Evolutionary conservation across 176 grass and related monocot species (phyloP).

Genomic region (Cenchrus purpureus): DNA sequence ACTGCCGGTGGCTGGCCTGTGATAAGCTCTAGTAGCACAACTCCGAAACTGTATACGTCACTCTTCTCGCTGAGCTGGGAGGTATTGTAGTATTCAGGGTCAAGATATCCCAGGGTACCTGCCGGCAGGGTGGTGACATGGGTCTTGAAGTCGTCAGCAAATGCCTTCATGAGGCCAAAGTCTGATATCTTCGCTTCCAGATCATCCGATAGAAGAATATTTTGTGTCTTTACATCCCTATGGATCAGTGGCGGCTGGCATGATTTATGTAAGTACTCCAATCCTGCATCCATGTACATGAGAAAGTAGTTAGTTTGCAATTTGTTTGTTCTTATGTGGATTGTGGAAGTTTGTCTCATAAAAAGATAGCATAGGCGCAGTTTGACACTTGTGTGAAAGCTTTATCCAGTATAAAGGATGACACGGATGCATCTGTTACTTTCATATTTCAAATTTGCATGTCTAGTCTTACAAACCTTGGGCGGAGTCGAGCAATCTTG

Average conservation of each 20-base stretch:
- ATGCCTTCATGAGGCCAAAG: slow-evolving; percentile 53
- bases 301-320: neutral
- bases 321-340: neutral
- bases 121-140: slow-evolving; percentile 49
- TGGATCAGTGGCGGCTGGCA: slow-evolving; percentile 58
- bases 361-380: too few relatives aligned
- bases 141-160: slow-evolving; percentile 19
- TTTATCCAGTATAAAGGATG: too few relatives aligned
- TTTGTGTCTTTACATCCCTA: slow-evolving; percentile 61
- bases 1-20: slow-evolving; percentile 29
- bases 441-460: too few relatives aligned
- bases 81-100: slow-evolving; percentile 64
- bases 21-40: slow-evolving; percentile 51
- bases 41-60: slow-evolving; percentile 47
- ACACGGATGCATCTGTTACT: too few relatives aligned
- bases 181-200: slow-evolving; percentile 57
- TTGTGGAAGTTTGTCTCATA: neutral
- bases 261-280: slow-evolving; percentile 43
- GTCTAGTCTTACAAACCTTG: too few relatives aligned
- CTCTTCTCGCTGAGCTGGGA: slow-evolving; percentile 49
- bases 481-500: too few relatives aligned
- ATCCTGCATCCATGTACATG: neutral
- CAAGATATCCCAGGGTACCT: slow-evolving; percentile 57
- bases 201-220: slow-evolving; percentile 48
- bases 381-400: too few relatives aligned